phyloP scores from a whole-genome alignment of 75 land plant species.

The Cupressus sempervirens region DNA sequence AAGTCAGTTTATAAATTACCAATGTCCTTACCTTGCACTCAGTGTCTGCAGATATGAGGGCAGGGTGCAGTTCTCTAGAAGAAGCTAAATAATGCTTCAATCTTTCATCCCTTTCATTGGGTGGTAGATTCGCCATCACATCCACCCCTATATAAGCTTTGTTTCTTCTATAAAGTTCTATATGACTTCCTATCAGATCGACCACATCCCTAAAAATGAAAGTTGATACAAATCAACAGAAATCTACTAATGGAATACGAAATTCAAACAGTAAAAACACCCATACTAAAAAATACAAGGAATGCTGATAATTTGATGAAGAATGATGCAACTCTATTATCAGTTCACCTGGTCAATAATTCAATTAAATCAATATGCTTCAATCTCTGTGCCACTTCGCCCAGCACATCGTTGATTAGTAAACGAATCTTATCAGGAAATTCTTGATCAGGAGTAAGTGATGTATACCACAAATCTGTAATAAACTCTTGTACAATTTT shows the following conservation, averaged over 20 bases:
- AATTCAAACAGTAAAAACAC: not conserved
- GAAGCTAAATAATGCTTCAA: conserved; percentile 65
- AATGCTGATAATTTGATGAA: too few relatives aligned
- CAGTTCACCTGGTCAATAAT: conserved; percentile 71
- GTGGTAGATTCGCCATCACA: conserved; percentile 66
- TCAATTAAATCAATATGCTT: conserved; percentile 82
- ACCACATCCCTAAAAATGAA: conserved; percentile 71
- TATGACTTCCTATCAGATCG: conserved; percentile 70
- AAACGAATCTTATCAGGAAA: conserved; percentile 67
- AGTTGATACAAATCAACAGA: conserved; percentile 7
- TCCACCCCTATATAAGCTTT: conserved; percentile 69
- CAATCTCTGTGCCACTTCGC: conserved; percentile 69
- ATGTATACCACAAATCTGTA: conserved; percentile 82
- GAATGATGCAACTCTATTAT: conserved; percentile 7
- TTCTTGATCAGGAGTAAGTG: conserved; percentile 84
- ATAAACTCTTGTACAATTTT: conserved; percentile 80
- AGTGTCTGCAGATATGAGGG: conserved; percentile 76
- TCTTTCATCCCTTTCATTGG: conserved; percentile 91
- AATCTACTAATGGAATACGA: not conserved
- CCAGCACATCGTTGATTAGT: conserved; percentile 68
- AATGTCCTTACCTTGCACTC: conserved; percentile 77
- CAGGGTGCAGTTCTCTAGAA: conserved; percentile 88
- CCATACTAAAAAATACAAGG: not conserved
- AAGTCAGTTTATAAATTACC: not conserved
- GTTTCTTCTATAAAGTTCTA: conserved; percentile 88